These are phyloP conservation scores for Elongisporangium undulatum DNA, from an alignment of 352 stramenopile genomes.

Conservation along the genomic window DNA sequence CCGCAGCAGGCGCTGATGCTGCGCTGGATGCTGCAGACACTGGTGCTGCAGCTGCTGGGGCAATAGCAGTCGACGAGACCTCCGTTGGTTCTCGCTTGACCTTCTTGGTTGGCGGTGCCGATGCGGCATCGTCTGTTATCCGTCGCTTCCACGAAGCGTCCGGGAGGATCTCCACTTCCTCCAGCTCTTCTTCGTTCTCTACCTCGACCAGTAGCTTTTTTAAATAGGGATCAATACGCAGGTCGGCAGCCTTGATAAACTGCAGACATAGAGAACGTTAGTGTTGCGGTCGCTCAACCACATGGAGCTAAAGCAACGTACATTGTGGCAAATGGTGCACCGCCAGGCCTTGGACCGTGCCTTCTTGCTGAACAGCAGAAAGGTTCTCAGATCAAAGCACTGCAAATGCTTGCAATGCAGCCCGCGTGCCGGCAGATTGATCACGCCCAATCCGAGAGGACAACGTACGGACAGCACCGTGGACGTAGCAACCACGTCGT, in stretches of 20 bases:
- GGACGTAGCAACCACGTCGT: slow-evolving; percentile 80
- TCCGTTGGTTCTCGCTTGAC: slow-evolving; percentile 48
- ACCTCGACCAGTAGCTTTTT: slow-evolving; percentile 87
- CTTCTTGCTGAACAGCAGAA: slow-evolving; percentile 89
- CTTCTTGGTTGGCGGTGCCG: slow-evolving; percentile 38
- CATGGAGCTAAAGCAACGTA: slow-evolving; percentile 17
- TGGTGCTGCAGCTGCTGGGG: slow-evolving; percentile 6
- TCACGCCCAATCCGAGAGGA: slow-evolving; percentile 82
- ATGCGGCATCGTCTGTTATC: slow-evolving; percentile 38
- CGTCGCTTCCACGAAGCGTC: slow-evolving; percentile 80
- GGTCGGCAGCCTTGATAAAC: slow-evolving; percentile 87
- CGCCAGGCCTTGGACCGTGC: slow-evolving; percentile 85
- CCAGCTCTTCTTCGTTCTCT: slow-evolving; percentile 70
- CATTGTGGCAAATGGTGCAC: slow-evolving; percentile 89
- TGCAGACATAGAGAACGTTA: slow-evolving; percentile 15
- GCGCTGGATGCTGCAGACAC: slow-evolving; percentile 5
- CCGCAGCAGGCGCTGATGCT: slow-evolving; percentile 1
- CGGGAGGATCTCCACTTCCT: slow-evolving; percentile 89
- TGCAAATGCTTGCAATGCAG: slow-evolving; percentile 92
- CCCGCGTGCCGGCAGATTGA: slow-evolving; percentile 87
- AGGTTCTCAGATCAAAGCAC: slow-evolving; percentile 95
- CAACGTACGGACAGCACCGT: slow-evolving; percentile 89
- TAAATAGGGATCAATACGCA: slow-evolving; percentile 88
- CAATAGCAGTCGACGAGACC: background rate
- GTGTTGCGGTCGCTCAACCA: background rate